Evolutionary conservation across 2,329 filamentous ascomycete genomes (phyloP), one percentile per base, ranked within the genome.

Genomic region (Dactylellina sp.): DNA sequence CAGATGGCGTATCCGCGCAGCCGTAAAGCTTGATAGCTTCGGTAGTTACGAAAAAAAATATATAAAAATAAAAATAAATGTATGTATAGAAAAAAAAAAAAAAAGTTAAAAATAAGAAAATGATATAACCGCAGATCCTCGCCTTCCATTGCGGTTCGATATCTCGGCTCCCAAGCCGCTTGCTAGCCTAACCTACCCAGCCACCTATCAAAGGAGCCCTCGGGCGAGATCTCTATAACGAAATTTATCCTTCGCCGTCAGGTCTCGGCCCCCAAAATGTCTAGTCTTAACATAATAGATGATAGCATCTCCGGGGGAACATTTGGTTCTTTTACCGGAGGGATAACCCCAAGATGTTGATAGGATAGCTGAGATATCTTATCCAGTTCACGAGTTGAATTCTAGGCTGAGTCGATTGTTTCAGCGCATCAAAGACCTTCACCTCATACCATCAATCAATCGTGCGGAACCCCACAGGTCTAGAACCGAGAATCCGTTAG

Each of bases 91-190:
- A n/a, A n/a, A n/a, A n/a, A n/a, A n/a, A n/a, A 32, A 32, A 32
- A 32, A 5, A 9, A 4, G 28, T 5, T 63, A 61, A 71, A 63
- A 71, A 71, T 63, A 63, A 64, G 65, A 62, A 56, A 49, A 50
- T 63, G 66, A 71, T 71, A 71, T 63, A 71, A 60, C 59, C 66
- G 44, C 35, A 56, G 59, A 63, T 64, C 59, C 44, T 59, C 59
- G 50, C 35, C 56, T 71, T 71, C 65, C 65, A 50, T 62, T 56
- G 56, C 22, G 40, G 47, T 62, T 50, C 56, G 40, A 62, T 42
- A 39, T 32, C 28, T 56, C 42, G 53, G 40, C 44, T 47, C 28
- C 50, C 50, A 47, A 28, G 25, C 39, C 16, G 22, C 47, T 55
- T 32, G n/a, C 47, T 40, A 40, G 37, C 50, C 16, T 50, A 56